Base-by-base conservation (phyloP, 176 grass and related monocot species). In the Cenchrus americanus region DNA sequence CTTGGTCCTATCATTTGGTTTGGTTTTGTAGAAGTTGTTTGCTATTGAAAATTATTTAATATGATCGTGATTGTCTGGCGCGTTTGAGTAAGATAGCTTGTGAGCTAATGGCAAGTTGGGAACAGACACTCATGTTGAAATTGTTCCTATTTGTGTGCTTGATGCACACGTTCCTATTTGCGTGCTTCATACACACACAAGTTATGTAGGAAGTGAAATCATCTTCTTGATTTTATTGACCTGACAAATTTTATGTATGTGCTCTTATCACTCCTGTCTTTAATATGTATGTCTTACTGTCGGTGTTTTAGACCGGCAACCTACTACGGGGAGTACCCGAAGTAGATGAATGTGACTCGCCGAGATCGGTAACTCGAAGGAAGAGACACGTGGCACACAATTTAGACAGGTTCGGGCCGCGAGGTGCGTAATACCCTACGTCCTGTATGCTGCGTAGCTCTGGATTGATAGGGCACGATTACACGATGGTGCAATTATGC, bases 151-250 rank as follows among this genome's bases (percentile, higher is more conserved):
- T 53, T 87, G 43, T 64, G 32, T 77, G 21, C 4, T 62, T 19
- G 4, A 65, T 46, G 34, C 60, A 47, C 34, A 37, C 4, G 34
- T 37, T 37, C 34, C 34, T 37, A 37, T 37, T 37, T 37, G 34
- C 34, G 34, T 37, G 34, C 34, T 37, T 37, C 34, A 37, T 37
- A 37, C 34, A 37, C 34, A 37, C 34, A 37, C 12, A 22, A 34
- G 62, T 73, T 15, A 4, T 58, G 14, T 37, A 7, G 15, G 41
- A 55, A 59, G 9, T 74, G 18, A 14, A 52, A 57, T 80, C 14
- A 5, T 66, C 34, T 73, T 62, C 59, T 79, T 66, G 40, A 66
- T 83, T 78, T 66, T 22, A 10, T 74, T 66, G 43, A 81, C 40
- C 4, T 3, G 47, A 18, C 34, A 24, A 44, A 17, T 32, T 72